Evolutionary conservation across 2,329 filamentous ascomycete genomes (phyloP).

Genomic region (Onygena corvina): DNA sequence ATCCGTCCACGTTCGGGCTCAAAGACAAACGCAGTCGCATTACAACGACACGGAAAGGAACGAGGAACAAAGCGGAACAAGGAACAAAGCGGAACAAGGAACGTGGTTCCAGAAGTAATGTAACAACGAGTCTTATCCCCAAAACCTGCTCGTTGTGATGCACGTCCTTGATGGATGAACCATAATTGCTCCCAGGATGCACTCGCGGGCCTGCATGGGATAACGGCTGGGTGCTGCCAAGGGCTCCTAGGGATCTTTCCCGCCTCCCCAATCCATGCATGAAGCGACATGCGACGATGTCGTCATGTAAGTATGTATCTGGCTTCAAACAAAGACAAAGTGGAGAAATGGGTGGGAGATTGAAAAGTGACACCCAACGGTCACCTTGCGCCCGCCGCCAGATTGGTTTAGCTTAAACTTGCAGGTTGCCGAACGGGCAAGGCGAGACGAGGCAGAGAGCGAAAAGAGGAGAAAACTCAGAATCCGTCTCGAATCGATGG

Average conservation of each 20-base stretch:
- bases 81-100: neutral
- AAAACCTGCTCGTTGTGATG: neutral
- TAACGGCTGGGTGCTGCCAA: conserved; percentile 4
- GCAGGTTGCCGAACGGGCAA: conserved; percentile 1
- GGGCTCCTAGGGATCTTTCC: conserved; percentile 5
- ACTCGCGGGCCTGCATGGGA: neutral
- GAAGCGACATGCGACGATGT: neutral
- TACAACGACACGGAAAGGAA: neutral
- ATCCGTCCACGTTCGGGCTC: neutral
- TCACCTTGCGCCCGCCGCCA: conserved; percentile 5
- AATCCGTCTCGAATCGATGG: neutral
- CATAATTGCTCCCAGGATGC: conserved; percentile 1
- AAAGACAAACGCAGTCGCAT: neutral
- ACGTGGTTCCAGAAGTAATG: conserved; percentile 3
- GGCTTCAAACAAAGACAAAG: neutral
- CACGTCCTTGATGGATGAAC: no score
- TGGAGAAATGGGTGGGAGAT: neutral
- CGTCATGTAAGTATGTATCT: no score
- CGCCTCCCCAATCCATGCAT: conserved; percentile 5
- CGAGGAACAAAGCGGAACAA: neutral
- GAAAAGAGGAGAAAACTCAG: neutral
- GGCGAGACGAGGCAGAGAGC: neutral
- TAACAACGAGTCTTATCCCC: neutral
- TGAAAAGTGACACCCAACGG: conserved; percentile 4
- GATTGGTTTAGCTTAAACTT: neutral